Evolutionary conservation across 768 basidiomycete species (phyloP).

Genomic region (Tylopilus felleus): DNA sequence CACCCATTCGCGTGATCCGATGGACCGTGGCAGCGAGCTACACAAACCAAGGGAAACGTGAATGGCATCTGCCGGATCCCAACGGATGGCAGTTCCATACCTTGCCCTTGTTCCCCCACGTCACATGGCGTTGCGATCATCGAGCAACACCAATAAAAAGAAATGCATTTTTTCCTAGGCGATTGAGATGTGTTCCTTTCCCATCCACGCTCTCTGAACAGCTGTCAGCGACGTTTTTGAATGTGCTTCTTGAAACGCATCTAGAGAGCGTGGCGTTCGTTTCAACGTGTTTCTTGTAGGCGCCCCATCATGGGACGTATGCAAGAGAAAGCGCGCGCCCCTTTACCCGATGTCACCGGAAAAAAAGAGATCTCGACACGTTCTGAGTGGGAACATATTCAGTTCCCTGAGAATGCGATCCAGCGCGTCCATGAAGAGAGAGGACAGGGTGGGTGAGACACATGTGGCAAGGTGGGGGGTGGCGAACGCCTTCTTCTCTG

Average conservation of each 20-base stretch:
- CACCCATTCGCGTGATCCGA: background rate
- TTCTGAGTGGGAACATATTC: background rate
- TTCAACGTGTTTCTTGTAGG: background rate
- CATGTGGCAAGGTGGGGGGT: background rate
- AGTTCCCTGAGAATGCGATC: background rate
- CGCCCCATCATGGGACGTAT: too few species aligned
- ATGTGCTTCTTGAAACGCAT: conserved; percentile 2
- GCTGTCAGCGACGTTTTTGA: background rate
- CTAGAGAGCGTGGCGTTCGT: background rate
- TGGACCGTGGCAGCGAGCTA: conserved; percentile 1
- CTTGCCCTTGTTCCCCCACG: background rate
- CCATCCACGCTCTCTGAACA: background rate
- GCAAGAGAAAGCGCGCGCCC: background rate
- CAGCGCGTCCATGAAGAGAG: background rate
- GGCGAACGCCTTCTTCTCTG: background rate
- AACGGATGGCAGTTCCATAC: background rate
- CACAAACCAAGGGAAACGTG: background rate
- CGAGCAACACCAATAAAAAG: background rate
- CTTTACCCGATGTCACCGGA: background rate
- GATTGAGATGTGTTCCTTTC: too few species aligned
- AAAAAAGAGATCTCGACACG: background rate
- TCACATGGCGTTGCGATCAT: background rate
- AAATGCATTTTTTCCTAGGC: background rate
- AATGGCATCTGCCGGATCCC: background rate
- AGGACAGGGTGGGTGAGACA: background rate